Evolutionary conservation across 2,329 filamentous ascomycete species (phyloP).

Genomic region (Colletotrichum liaoningense): DNA sequence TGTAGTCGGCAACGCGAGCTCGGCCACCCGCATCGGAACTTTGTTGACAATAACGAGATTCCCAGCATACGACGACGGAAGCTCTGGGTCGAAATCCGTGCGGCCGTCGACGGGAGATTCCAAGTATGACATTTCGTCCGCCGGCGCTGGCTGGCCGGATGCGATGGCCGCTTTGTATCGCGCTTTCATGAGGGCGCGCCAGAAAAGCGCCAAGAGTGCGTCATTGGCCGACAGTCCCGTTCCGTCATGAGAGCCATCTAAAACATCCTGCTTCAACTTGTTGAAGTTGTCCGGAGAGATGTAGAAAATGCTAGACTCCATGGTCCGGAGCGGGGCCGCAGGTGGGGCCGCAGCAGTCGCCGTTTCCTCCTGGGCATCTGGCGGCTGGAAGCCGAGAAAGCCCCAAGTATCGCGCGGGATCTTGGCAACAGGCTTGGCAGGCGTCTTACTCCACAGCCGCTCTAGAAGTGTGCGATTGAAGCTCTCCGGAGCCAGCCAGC

Average conservation of each 20-base stretch:
- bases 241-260: conserved; percentile 40
- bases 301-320: conserved; percentile 21
- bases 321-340: not conserved
- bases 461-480: conserved; percentile 44
- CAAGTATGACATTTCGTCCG: conserved; percentile 45
- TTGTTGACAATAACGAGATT: conserved; percentile 44
- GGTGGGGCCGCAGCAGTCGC: not conserved
- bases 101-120: conserved; percentile 48
- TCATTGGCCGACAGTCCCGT: conserved; percentile 47
- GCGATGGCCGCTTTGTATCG: conserved; percentile 46
- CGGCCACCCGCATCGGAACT: conserved; percentile 38
- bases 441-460: conserved; percentile 43
- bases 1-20: conserved; percentile 43
- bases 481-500: conserved; percentile 44
- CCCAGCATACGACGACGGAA: conserved; percentile 45
- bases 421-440: conserved; percentile 36
- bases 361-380: conserved; percentile 5
- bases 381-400: conserved; percentile 40
- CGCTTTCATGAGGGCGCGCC: conserved; percentile 49
- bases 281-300: conserved; percentile 30
- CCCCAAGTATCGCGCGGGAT: conserved; percentile 39
- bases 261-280: conserved; percentile 46
- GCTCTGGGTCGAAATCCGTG: conserved; percentile 42
- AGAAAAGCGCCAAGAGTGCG: conserved; percentile 53
- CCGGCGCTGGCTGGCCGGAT: conserved; percentile 34